These are phyloP conservation scores for Linanthus parryae DNA, from an alignment of 148 eudicot species.

Conservation along the genomic window DNA sequence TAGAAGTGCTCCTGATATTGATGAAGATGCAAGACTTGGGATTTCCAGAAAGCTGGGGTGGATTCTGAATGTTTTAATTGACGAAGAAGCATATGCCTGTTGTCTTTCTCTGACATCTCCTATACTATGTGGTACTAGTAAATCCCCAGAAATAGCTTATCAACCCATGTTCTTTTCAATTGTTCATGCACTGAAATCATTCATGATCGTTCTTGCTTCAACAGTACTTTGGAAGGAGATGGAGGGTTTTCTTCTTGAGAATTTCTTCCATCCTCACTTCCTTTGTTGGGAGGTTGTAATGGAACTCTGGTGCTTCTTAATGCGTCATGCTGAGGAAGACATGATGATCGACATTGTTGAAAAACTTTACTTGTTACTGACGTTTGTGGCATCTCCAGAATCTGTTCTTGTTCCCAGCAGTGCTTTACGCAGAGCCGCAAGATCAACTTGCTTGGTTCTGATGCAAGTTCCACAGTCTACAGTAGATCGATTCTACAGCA, in stretches of 20 bases:
- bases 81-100: conserved; percentile 58
- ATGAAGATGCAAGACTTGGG: conserved; percentile 45
- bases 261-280: conserved; percentile 77
- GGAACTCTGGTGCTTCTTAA: conserved; percentile 83
- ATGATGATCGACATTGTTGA: conserved; percentile 41
- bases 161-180: conserved; percentile 45
- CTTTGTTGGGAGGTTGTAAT: conserved; percentile 71
- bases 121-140: conserved; percentile 35
- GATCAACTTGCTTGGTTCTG: conserved; percentile 62
- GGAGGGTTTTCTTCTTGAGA: conserved; percentile 58
- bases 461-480: conserved; percentile 34
- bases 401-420: conserved; percentile 37
- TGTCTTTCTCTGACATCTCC: conserved; percentile 50
- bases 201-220: conserved; percentile 58
- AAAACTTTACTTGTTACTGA: conserved; percentile 61
- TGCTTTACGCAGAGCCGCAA: conserved; percentile 57
- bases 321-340: conserved; percentile 65
- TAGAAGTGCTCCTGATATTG: conserved; percentile 52
- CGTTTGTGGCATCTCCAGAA: conserved; percentile 37
- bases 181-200: conserved; percentile 65
- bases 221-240: conserved; percentile 57
- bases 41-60: conserved; percentile 62
- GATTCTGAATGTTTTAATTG: conserved; percentile 44
- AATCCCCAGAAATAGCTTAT: conserved; percentile 39
- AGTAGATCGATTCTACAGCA: conserved; percentile 55